Conservation (phyloP, 495 filamentous ascomycete genomes). For the Penicillium antarcticum region DNA sequence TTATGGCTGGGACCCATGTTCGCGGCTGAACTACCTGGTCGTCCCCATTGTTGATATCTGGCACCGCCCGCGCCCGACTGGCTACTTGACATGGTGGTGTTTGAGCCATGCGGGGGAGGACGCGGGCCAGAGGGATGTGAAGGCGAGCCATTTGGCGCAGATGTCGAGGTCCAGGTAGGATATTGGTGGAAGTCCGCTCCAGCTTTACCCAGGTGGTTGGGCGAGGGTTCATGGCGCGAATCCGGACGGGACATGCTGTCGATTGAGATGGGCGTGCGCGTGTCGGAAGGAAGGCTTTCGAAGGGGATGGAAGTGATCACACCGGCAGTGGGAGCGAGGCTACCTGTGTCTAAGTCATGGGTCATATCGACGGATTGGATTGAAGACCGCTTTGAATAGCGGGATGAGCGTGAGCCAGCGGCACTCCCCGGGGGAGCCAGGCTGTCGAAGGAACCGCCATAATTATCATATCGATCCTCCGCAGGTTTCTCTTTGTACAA, state of each 20-base stretch:
- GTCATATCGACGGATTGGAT: slow-evolving; percentile 63
- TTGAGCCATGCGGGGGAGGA: slow-evolving; percentile 62
- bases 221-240: slow-evolving; percentile 67
- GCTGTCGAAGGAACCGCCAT: slow-evolving; percentile 47
- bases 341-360: slow-evolving; percentile 45
- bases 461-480: slow-evolving; percentile 54
- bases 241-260: slow-evolving; percentile 74
- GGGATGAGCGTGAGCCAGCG: slow-evolving; percentile 69
- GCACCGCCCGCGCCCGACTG: slow-evolving; percentile 62
- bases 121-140: slow-evolving; percentile 65
- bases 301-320: slow-evolving; percentile 89
- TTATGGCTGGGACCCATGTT: slow-evolving; percentile 60
- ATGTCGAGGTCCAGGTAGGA: slow-evolving; percentile 62
- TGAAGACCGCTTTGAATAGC: slow-evolving; percentile 79
- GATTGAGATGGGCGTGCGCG: slow-evolving; percentile 66
- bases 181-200: slow-evolving; percentile 88
- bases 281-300: slow-evolving; percentile 66
- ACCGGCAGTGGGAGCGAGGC: slow-evolving; percentile 73
- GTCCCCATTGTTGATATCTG: slow-evolving; percentile 72
- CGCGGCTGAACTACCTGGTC: slow-evolving; percentile 50
- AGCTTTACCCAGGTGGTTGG: slow-evolving; percentile 76
- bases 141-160: slow-evolving; percentile 39
- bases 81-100: slow-evolving; percentile 63
- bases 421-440: slow-evolving; percentile 48
- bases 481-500: slow-evolving; percentile 68